phyloP scores from a whole-genome alignment of 192 early-diverging fungal species.

The Fimicolochytrium jonesii region DNA sequence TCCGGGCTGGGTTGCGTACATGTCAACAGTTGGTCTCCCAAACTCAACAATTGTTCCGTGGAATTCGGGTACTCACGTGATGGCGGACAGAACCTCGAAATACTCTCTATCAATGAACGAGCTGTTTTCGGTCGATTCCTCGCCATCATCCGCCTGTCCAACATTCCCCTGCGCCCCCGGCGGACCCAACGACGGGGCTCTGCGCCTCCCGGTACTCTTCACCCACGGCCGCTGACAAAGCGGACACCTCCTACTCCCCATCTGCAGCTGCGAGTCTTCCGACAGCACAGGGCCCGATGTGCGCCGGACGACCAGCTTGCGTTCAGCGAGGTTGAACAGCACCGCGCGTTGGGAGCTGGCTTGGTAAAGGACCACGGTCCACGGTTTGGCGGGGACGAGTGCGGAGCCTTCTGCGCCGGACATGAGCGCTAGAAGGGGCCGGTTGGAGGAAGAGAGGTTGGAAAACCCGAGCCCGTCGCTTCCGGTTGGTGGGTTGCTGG shows the following conservation, averaged over 20 bases:
- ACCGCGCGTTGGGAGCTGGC: constrained; percentile 2
- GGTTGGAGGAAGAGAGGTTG: too few relatives aligned
- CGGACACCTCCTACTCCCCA: background rate
- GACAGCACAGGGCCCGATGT: background rate
- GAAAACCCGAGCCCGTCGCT: too few relatives aligned
- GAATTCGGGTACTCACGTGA: background rate
- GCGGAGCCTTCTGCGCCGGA: too few relatives aligned
- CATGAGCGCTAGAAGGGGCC: too few relatives aligned
- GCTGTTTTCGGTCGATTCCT: background rate
- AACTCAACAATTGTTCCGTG: background rate
- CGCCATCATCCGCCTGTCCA: background rate
- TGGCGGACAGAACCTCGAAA: constrained; percentile 2
- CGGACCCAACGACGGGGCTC: too few relatives aligned
- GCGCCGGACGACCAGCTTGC: constrained; percentile 15
- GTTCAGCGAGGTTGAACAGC: constrained; percentile 12
- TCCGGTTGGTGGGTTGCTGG: too few relatives aligned
- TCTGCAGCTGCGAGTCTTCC: background rate
- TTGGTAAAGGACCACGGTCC: constrained; percentile 14
- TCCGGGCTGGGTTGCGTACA: background rate
- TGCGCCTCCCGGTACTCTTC: too few relatives aligned
- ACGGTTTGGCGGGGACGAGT: too few relatives aligned
- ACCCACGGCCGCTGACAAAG: constrained; percentile 1
- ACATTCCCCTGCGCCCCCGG: background rate
- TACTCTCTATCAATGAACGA: constrained; percentile 6
- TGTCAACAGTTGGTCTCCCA: background rate